Percentiles rank a stretch among this genome's conserved stretches.
Conservation (phyloP, 2,329 filamentous ascomycete species). For the Alternaria arbusti region DNA sequence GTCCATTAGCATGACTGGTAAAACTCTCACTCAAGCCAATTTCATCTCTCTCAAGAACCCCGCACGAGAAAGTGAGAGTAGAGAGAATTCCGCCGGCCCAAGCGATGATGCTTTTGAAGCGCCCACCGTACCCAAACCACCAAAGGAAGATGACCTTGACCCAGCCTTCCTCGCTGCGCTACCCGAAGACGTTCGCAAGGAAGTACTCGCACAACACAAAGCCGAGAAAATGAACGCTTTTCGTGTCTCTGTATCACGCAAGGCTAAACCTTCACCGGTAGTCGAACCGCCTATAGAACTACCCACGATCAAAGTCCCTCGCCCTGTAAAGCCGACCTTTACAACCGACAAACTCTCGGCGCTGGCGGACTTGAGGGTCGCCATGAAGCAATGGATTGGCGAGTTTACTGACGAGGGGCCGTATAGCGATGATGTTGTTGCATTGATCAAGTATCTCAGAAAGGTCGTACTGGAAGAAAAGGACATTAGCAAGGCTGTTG, state of each 20-base stretch:
- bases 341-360: slow-evolving; percentile 63
- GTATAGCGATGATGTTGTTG: slow-evolving; percentile 76
- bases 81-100: slow-evolving; percentile 21
- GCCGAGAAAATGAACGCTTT: slow-evolving; percentile 34
- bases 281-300: slow-evolving; percentile 27
- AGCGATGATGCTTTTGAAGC: slow-evolving; percentile 37
- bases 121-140: not conserved
- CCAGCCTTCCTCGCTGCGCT: slow-evolving; percentile 80
- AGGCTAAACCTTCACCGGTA: slow-evolving; percentile 19
- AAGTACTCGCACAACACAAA: slow-evolving; percentile 77
- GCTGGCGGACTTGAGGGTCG: slow-evolving; percentile 71
- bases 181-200: slow-evolving; percentile 69
- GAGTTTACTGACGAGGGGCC: slow-evolving; percentile 78
- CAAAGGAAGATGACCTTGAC: slow-evolving; percentile 32
- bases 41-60: slow-evolving; percentile 61
- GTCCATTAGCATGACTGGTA: slow-evolving; percentile 31
- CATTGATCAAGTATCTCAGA: slow-evolving; percentile 74
- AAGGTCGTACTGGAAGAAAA: slow-evolving; percentile 77
- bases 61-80: slow-evolving; percentile 13
- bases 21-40: slow-evolving; percentile 71
- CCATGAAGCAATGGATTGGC: slow-evolving; percentile 76
- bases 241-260: slow-evolving; percentile 38
- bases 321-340: slow-evolving; percentile 64
- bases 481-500: slow-evolving; percentile 76
- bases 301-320: slow-evolving; percentile 53